Base-by-base conservation (phyloP, 192 early-diverging fungal genomes). In the Spizellomyces punctatus region DNA sequence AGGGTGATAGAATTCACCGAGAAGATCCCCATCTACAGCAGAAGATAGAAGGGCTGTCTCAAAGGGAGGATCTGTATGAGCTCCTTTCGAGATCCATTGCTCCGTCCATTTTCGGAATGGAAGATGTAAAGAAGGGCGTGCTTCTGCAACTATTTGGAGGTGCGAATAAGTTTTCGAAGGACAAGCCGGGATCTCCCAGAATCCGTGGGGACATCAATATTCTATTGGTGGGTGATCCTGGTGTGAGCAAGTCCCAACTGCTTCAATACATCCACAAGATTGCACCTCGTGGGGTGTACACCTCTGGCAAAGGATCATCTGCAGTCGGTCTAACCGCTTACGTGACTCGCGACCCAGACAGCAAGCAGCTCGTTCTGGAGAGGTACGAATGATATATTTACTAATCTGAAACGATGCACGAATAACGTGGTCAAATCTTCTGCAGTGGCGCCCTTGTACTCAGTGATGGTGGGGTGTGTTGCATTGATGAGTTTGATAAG, bases 401-500 rank as follows among this genome's bases (percentile, higher is more conserved):
- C 14, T 62, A 19, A 12, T 17, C 14, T 71, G 12, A n/a, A 22
- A 48, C 21, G 17, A 10, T 48, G 16, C 44, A 43, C 14, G 14
- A 64, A 64, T 9, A 46, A 10, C 60, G 43, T 19, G 48, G 89
- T 36, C 1, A 36, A 36, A 36, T 3, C 27, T 36, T 36, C 27
- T 36, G 3, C 3, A 36, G 94, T 75, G 96, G 96, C 81, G 96
- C 96, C 1, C 79, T 99, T 47, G 96, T 99, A 9, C 83, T 99
- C 46, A 91, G 90, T 72, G 96, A 99, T 80, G 95, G 94, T 58
- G 96, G 96, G 68, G 82, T 99, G 10, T 99, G 96, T 71, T 95
- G 93, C 75, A 99, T 99, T 74, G 96, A 99, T 80, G 96, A 99
- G 81, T 99, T 99, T 86, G 96, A 98, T 83, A 99, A 98, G 78